Evolutionary conservation across 306 rosid species (phyloP).

Genomic region (Carpinus viminea): DNA sequence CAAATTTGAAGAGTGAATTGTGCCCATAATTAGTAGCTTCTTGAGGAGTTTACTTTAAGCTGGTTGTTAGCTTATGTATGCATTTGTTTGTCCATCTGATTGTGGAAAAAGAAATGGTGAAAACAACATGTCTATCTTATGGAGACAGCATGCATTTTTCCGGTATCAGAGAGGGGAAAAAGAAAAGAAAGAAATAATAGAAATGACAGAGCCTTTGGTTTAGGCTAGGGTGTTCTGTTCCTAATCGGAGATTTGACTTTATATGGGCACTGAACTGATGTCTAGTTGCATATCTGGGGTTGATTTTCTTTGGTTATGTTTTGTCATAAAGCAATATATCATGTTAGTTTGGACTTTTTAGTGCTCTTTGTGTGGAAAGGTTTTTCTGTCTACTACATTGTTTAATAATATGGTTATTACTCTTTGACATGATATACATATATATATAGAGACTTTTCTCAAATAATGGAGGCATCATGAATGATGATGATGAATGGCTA

Average conservation of each 20-base stretch:
- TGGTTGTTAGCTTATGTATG: background rate
- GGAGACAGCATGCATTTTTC: background rate
- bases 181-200: background rate
- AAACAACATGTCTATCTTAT: background rate
- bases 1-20: background rate
- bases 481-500: background rate
- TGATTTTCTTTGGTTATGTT: background rate
- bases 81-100: background rate
- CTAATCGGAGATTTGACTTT: background rate
- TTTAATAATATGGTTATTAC: no score
- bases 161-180: background rate
- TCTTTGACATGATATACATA: no score
- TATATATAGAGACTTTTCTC: background rate
- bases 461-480: background rate
- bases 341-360: no score
- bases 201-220: background rate
- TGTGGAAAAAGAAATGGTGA: background rate
- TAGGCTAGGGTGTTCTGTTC: background rate
- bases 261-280: background rate
- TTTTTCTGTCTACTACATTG: no score
- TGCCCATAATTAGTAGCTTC: background rate
- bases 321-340: background rate
- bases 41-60: background rate
- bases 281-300: background rate
- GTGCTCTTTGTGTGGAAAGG: no score